Evolutionary conservation across 352 stramenopile genomes (phyloP).

Genomic region (Plasmopara viticola): DNA sequence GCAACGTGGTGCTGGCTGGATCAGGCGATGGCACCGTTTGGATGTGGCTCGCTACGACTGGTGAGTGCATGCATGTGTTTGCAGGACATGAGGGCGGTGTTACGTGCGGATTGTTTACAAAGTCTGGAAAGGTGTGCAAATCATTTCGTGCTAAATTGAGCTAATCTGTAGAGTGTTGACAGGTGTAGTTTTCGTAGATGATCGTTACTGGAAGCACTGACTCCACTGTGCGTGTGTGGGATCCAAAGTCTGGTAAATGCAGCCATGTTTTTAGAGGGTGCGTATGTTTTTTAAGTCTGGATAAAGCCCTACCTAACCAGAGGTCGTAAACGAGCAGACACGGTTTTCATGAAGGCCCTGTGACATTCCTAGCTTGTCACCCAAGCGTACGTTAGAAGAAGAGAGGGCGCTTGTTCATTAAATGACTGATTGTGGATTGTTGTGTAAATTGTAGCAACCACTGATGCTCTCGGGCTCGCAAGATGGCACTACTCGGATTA

Average conservation of each 20-base stretch:
- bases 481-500: constrained; percentile 90
- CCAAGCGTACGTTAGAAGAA: constrained; percentile 37
- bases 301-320: constrained; percentile 1
- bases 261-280: constrained; percentile 85
- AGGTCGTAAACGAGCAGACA: constrained; percentile 37
- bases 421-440: constrained; percentile 5
- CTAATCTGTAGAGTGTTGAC: constrained; percentile 1
- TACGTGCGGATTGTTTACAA: constrained; percentile 91
- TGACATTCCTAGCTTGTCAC: constrained; percentile 90
- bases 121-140: constrained; percentile 86
- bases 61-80: constrained; percentile 97
- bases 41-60: constrained; percentile 92
- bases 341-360: constrained; percentile 78
- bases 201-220: constrained; percentile 92
- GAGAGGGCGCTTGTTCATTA: neutral
- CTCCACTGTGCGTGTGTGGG: constrained; percentile 93
- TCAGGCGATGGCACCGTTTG: constrained; percentile 87
- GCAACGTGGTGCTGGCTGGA: constrained; percentile 84
- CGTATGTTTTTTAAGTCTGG: constrained; percentile 2
- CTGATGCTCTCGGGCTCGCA: constrained; percentile 90
- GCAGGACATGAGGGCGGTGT: constrained; percentile 94
- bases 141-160: neutral
- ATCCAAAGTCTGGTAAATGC: constrained; percentile 92
- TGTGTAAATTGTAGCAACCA: constrained; percentile 58
- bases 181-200: constrained; percentile 34